Conservation (phyloP, 1,284 basidiomycete species). For the Austroboletus novae-zelandiae region DNA sequence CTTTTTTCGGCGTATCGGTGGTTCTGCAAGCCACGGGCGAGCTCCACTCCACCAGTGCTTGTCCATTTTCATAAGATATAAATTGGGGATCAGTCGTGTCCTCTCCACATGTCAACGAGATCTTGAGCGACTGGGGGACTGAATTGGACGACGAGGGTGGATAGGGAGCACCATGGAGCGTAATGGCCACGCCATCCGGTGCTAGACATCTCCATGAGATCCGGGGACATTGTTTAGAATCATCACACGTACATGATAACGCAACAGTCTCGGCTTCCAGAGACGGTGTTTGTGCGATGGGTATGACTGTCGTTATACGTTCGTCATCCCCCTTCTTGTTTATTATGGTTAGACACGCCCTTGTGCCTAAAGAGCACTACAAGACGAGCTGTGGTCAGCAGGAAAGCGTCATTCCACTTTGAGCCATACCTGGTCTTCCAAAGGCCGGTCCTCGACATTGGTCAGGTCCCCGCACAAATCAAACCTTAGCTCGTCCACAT, state of each 20-base stretch:
- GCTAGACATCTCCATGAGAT: constrained; percentile 18
- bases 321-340: constrained; percentile 59
- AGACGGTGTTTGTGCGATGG: constrained; percentile 51
- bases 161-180: constrained; percentile 61
- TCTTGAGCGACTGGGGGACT: constrained; percentile 53
- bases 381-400: constrained; percentile 6
- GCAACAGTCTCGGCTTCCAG: constrained; percentile 40
- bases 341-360: constrained; percentile 67
- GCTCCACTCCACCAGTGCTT: constrained; percentile 58
- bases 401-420: not conserved
- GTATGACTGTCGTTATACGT: constrained; percentile 64
- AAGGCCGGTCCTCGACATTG: constrained; percentile 42
- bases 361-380: constrained; percentile 66
- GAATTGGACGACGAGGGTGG: constrained; percentile 43
- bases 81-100: constrained; percentile 48
- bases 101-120: constrained; percentile 58
- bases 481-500: constrained; percentile 49
- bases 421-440: constrained; percentile 64
- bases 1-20: constrained; percentile 33
- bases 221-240: not conserved
- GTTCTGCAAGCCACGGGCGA: constrained; percentile 48
- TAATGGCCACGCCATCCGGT: constrained; percentile 52
- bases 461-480: constrained; percentile 63
- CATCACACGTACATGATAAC: constrained; percentile 45
- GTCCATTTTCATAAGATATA: constrained; percentile 57